A percentile compares a stretch with the other conserved stretches of the same genome.
Evolutionary conservation across 2,329 filamentous ascomycete genomes (phyloP).

Genomic region (Coleophoma crateriformis): DNA sequence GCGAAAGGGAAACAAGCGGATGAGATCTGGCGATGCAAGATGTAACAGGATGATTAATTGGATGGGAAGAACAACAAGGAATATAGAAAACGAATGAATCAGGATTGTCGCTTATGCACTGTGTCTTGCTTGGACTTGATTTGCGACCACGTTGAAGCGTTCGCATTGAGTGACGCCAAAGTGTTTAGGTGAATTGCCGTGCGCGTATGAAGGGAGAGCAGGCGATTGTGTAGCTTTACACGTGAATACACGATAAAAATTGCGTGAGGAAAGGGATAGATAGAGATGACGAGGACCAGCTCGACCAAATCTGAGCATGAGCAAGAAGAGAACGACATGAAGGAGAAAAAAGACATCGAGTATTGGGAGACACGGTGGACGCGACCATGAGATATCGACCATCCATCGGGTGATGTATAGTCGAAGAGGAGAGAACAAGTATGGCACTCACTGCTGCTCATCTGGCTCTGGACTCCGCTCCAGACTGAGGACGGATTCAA

Average conservation of each 20-base stretch:
- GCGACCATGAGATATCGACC: no score
- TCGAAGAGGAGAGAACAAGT: no score
- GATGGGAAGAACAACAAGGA: conserved; percentile 2
- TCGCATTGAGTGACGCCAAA: conserved; percentile 4
- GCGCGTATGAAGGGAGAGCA: no score
- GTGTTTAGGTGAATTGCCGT: background rate
- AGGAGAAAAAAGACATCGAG: background rate
- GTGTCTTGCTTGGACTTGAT: no score
- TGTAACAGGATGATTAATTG: conserved; percentile 2
- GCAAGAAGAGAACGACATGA: background rate
- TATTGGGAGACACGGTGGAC: no score
- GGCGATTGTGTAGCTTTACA: background rate
- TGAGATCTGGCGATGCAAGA: background rate
- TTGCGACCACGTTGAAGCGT: conserved; percentile 6
- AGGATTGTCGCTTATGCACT: conserved; percentile 15
- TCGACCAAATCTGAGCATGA: background rate
- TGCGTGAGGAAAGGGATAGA: conserved; percentile 2
- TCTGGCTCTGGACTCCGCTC: conserved; percentile 8
- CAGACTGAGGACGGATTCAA: conserved; percentile 14
- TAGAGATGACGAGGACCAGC: background rate
- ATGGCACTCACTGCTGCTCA: no score
- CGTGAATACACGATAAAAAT: conserved; percentile 3
- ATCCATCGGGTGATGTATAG: no score
- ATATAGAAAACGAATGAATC: conserved; percentile 1
- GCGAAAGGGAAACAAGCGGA: background rate